Conservation (phyloP, 2,329 filamentous ascomycete genomes). For the Penicillium sp. region DNA sequence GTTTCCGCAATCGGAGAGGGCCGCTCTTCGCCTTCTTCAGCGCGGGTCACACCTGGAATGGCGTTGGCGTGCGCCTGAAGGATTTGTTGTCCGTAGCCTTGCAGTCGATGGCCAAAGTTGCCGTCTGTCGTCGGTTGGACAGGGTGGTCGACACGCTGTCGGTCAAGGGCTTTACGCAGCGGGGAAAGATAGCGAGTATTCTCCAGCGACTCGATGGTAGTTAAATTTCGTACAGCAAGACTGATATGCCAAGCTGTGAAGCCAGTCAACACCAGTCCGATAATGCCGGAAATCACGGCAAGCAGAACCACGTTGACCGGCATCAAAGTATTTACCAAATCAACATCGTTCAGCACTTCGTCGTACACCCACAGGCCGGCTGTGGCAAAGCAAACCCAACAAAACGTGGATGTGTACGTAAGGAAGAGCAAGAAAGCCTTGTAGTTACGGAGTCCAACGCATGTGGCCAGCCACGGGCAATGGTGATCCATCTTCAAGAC, state of each 20-base stretch:
- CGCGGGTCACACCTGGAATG: conserved; percentile 72
- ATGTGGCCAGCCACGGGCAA: conserved; percentile 96
- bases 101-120: conserved; percentile 43
- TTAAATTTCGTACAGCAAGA: conserved; percentile 73
- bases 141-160: conserved; percentile 53
- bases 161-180: conserved; percentile 65
- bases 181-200: conserved; percentile 91
- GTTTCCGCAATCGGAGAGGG: conserved; percentile 32
- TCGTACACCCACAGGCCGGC: conserved; percentile 78
- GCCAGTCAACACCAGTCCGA: conserved; percentile 79
- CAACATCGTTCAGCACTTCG: conserved; percentile 68
- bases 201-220: conserved; percentile 93
- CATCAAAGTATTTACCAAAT: conserved; percentile 71
- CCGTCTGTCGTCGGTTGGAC: conserved; percentile 28
- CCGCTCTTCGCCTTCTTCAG: conserved; percentile 71
- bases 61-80: conserved; percentile 78
- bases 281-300: conserved; percentile 81
- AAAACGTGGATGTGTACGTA: conserved; percentile 82
- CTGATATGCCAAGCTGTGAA: conserved; percentile 92
- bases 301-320: conserved; percentile 90
- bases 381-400: conserved; percentile 74
- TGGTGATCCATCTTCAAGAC: conserved; percentile 99
- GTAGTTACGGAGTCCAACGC: conserved; percentile 90
- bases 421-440: conserved; percentile 93
- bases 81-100: conserved; percentile 66